A percentile compares a stretch with the other conserved stretches of the same genome.
phyloP scores from a whole-genome alignment of 2,329 filamentous ascomycete species.

The Fusarium sp. region DNA sequence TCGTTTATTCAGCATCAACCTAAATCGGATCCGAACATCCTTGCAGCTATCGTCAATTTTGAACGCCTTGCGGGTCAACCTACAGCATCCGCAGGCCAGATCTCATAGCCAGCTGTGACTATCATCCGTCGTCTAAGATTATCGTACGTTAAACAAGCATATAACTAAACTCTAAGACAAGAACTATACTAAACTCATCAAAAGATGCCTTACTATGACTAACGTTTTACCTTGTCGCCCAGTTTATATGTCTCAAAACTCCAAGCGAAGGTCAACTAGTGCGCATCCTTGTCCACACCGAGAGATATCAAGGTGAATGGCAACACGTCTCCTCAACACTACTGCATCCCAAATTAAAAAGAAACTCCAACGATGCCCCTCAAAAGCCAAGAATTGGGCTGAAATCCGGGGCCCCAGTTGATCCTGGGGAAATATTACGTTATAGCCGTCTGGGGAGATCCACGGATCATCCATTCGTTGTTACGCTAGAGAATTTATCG shows the following conservation, averaged over 20 bases:
- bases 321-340: background rate
- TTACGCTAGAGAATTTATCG: constrained; percentile 7
- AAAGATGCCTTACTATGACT: background rate
- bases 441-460: constrained; percentile 7
- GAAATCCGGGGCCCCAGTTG: constrained; percentile 5
- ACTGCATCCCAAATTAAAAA: background rate
- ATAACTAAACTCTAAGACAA: background rate
- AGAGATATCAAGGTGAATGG: background rate
- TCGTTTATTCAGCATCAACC: background rate
- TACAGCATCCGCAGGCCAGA: background rate
- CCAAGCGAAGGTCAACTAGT: background rate
- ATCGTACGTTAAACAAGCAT: background rate
- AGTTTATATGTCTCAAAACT: background rate
- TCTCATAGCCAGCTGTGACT: background rate
- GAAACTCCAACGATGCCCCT: background rate
- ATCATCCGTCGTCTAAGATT: background rate
- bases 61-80: background rate
- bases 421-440: constrained; percentile 1
- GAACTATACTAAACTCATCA: background rate
- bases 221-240: background rate
- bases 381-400: constrained; percentile 1
- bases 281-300: background rate
- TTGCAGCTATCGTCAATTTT: background rate
- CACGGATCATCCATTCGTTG: background rate
- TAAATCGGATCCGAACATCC: background rate